Base-by-base conservation (phyloP, 805 yeast species). In the Metschnikowia noctiluminum region DNA sequence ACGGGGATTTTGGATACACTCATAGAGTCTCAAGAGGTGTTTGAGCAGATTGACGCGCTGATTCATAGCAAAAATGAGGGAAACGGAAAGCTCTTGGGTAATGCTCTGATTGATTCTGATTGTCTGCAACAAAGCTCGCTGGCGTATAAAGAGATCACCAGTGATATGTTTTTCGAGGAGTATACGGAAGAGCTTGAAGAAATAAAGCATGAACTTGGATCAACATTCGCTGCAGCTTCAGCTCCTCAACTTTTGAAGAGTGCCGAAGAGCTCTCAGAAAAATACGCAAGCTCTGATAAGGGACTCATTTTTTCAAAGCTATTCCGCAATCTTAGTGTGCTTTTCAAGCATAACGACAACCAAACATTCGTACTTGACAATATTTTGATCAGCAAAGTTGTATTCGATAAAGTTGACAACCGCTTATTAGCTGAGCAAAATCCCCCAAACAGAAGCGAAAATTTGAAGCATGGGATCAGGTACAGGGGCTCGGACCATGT, bases 1-100 rank as follows among this genome's bases (percentile, higher is more conserved):
- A 70, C 84, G 2, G 78, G 77, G 45, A 72, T 80, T 11, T 72
- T 84, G 57, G 89, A 84, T 57, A 69, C 84, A 1, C 59, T 84
- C 38, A 58, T 80, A 16, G 76, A 78, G 43, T 79, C 78, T 51
- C 79, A 78, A 46, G 59, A 63, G 1, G 59, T 53, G 2, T 61
- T 61, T 42, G 54, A 53, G 1, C 26, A 49, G 9, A 55, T 62
- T 39, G 65, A 62, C 38, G 36, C 28, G 28, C 44, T 39, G 15
- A 42, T 51, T 7, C 13, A 40, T 8, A 36, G 45, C 3, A 46
- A 15, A 16, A 11, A 14, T 8, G 28, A 15, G 26, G 7, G 12
- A n/a, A 4, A 35, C 27, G 34, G 21, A 21, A 21, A 21, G 21
- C 21, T 21, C 21, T 21, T 4, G 21, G 21, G 21, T 21, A 21